Evolutionary conservation across 257 asterid species (phyloP), one percentile per base, ranked within the genome.

Genomic region (Plantago major): DNA sequence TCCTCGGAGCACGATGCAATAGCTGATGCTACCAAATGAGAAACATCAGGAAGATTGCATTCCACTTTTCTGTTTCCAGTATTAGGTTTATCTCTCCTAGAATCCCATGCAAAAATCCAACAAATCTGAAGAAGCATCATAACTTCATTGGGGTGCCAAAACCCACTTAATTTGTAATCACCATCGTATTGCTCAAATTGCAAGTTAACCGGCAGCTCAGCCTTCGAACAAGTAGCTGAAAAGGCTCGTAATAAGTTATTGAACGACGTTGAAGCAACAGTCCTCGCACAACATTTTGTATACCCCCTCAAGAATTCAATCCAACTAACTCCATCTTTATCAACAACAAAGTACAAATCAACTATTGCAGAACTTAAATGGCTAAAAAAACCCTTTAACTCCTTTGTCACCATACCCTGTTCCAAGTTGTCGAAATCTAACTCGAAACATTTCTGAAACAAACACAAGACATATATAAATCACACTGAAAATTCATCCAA

Each of bases 261-360:
- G 14, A 89, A 73, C 15, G 75, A 84, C 30, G 85, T 54, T 11
- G 99, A 89, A 71, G 94, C 77, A 66, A 63, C 79, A 5, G 74
- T 63, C 67, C 96, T 81, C 17, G 87, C 79, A 28, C 97, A 93
- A 70, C 93, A 83, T 46, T 81, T 83, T 6, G 79, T 79, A 72
- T 81, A 87, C 14, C 97, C 97, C 72, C 68, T 81, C 79, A 89
- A 68, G 82, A 89, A 93, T 77, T 93, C 95, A 48, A 85, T 42
- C 94, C 93, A 79, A 74, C 49, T 81, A 45, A 87, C 77, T 61
- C 86, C 95, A 64, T 83, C 73, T 64, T 92, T 79, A 62, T 73
- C 94, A 38, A 78, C 57, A 56, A 72, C 73, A 69, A 93, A 89
- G 58, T 80, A 89, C 44, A 79, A 68, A 73, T 93, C 97, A 55